A percentile compares a stretch with the other conserved stretches of the same genome.
Evolutionary conservation across 768 basidiomycete species (phyloP).

Genomic region (Holtermanniella nyarrowii): DNA sequence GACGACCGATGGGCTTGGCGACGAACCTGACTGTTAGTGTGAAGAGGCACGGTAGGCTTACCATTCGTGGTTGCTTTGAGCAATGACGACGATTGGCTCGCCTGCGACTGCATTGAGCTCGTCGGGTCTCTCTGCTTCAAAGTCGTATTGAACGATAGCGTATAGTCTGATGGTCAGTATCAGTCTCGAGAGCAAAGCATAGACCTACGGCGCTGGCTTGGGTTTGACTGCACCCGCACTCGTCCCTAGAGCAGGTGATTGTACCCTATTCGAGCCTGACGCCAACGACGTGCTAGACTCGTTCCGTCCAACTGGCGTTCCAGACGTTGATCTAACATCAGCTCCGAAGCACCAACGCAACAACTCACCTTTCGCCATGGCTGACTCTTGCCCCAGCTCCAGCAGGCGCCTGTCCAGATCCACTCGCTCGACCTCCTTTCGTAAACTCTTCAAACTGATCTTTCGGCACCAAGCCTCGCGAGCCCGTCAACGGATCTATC

Average conservation of each 20-base stretch:
- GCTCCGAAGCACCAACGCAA: no score
- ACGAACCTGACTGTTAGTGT: slow-evolving; percentile 53
- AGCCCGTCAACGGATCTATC: slow-evolving; percentile 67
- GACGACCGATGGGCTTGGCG: slow-evolving; percentile 88
- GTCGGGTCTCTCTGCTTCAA: slow-evolving; percentile 86
- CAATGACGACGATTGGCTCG: slow-evolving; percentile 90
- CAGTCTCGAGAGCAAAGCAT: slow-evolving; percentile 16
- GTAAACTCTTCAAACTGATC: slow-evolving; percentile 81
- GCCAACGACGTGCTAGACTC: neutral
- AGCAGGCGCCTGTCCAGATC: slow-evolving; percentile 2
- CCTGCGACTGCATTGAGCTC: slow-evolving; percentile 91
- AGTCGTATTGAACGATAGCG: slow-evolving; percentile 91
- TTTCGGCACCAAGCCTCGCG: slow-evolving; percentile 82
- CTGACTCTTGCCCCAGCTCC: neutral
- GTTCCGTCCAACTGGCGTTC: no score
- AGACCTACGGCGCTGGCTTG: slow-evolving; percentile 14
- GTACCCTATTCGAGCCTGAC: neutral
- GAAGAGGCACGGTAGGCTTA: slow-evolving; percentile 13
- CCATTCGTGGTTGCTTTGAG: slow-evolving; percentile 99
- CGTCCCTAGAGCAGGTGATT: neutral
- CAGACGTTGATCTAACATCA: no score
- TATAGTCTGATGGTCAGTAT: slow-evolving; percentile 60
- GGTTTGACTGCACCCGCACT: slow-evolving; percentile 5
- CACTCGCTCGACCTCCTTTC: slow-evolving; percentile 45
- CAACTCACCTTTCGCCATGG: neutral